These are phyloP conservation scores for Massospora cicadina DNA, from an alignment of 371 early-diverging fungal species.

Conservation along the genomic window DNA sequence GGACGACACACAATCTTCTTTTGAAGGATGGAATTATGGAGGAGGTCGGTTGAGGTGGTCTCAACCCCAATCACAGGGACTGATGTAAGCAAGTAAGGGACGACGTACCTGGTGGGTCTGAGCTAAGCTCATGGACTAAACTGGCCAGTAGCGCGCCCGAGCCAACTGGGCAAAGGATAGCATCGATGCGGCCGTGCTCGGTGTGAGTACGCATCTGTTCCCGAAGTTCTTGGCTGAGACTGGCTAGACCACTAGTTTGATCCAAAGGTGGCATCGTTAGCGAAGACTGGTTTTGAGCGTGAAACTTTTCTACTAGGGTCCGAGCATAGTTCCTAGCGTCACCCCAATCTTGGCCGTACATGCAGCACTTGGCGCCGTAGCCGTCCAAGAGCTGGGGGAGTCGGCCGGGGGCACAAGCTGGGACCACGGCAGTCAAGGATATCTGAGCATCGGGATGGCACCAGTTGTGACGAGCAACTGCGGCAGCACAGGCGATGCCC, in stretches of 20 bases:
- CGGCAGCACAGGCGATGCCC: neutral
- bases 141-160: neutral
- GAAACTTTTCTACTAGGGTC: neutral
- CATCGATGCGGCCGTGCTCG: neutral
- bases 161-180: neutral
- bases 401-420: neutral
- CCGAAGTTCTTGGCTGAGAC: neutral
- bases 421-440: neutral
- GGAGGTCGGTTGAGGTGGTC: neutral
- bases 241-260: neutral
- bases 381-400: neutral
- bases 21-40: neutral
- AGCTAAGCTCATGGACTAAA: neutral
- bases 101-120: neutral
- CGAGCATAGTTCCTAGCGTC: neutral
- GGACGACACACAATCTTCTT: neutral
- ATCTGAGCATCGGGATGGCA: neutral
- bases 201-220: neutral
- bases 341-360: neutral
- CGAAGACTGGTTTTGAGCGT: neutral
- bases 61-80: neutral
- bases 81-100: neutral
- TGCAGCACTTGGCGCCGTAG: neutral
- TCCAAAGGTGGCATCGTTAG: neutral
- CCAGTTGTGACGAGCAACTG: neutral